Conservation (phyloP, 768 basidiomycete species). For the Boletus rubescentipes region DNA sequence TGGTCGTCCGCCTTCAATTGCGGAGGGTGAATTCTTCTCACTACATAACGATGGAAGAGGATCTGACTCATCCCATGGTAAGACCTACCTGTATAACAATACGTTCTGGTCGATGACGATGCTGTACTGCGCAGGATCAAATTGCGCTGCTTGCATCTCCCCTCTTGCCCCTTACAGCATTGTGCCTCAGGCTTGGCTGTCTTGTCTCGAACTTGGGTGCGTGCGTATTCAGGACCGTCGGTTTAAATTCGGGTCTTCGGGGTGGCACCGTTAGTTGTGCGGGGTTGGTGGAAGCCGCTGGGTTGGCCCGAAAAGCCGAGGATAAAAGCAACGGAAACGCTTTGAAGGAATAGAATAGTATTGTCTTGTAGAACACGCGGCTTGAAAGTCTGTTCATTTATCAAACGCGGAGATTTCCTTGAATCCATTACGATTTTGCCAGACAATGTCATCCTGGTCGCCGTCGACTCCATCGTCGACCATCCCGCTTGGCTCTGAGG, state of each 20-base stretch:
- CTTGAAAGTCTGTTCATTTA: not conserved
- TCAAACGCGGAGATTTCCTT: not conserved
- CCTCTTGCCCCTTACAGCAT: constrained; percentile 13
- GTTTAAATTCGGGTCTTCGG: constrained; percentile 22
- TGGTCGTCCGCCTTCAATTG: constrained; percentile 53
- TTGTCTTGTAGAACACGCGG: not conserved
- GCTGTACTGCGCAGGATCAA: constrained; percentile 16
- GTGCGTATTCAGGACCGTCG: constrained; percentile 18
- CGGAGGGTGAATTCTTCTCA: constrained; percentile 39
- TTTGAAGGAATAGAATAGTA: constrained; percentile 10
- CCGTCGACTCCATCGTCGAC: constrained; percentile 32
- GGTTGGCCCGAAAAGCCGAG: constrained; percentile 1
- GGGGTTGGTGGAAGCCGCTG: constrained; percentile 24
- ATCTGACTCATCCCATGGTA: constrained; percentile 58
- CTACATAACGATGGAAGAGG: constrained; percentile 56
- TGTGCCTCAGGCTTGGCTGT: constrained; percentile 20
- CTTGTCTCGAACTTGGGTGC: constrained; percentile 25
- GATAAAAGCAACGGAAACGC: constrained; percentile 10
- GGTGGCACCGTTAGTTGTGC: constrained; percentile 15
- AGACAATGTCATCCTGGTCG: constrained; percentile 30
- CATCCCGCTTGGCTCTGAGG: constrained; percentile 19
- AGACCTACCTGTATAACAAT: not conserved
- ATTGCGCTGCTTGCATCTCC: constrained; percentile 23
- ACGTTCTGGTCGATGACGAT: not conserved
- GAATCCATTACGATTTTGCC: not conserved